These are phyloP conservation scores for Cyclocybe cylindracea DNA, from an alignment of 768 basidiomycete genomes.

Conservation along the genomic window DNA sequence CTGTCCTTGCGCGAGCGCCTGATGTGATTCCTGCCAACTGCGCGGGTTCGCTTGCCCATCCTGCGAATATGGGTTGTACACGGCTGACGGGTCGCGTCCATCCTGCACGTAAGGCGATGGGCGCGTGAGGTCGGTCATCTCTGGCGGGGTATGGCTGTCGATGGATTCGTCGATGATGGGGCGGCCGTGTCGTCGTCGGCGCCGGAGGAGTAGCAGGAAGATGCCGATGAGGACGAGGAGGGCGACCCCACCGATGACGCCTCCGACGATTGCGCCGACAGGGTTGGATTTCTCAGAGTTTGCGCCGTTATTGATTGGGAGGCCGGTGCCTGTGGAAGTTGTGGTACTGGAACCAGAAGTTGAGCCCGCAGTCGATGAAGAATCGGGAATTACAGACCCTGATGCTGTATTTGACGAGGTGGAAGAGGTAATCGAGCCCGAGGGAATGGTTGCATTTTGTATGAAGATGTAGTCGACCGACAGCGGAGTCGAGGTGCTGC, in stretches of 20 bases:
- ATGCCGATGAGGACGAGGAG: too few species aligned
- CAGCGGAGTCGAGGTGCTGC: not conserved
- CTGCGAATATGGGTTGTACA: too few species aligned
- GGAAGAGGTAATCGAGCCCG: not conserved
- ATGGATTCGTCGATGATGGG: too few species aligned
- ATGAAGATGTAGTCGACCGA: not conserved
- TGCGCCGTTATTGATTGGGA: not conserved
- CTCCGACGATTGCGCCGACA: not conserved
- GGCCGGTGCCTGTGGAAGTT: not conserved
- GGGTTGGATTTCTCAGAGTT: not conserved
- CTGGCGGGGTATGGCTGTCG: too few species aligned
- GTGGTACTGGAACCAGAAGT: not conserved
- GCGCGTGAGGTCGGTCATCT: too few species aligned
- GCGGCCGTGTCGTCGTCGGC: too few species aligned
- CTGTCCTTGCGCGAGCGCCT: too few species aligned
- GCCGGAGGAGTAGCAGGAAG: too few species aligned
- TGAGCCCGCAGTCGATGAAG: not conserved
- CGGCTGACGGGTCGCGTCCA: too few species aligned
- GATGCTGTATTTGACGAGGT: not conserved
- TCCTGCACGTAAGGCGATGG: too few species aligned
- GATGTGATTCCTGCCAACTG: too few species aligned
- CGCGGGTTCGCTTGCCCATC: too few species aligned
- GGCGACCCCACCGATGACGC: not conserved
- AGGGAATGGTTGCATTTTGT: not conserved
- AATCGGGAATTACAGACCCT: not conserved